These are phyloP conservation scores for Chalciporus sphaerocephalus DNA, from an alignment of 768 basidiomycete species.

Conservation along the genomic window DNA sequence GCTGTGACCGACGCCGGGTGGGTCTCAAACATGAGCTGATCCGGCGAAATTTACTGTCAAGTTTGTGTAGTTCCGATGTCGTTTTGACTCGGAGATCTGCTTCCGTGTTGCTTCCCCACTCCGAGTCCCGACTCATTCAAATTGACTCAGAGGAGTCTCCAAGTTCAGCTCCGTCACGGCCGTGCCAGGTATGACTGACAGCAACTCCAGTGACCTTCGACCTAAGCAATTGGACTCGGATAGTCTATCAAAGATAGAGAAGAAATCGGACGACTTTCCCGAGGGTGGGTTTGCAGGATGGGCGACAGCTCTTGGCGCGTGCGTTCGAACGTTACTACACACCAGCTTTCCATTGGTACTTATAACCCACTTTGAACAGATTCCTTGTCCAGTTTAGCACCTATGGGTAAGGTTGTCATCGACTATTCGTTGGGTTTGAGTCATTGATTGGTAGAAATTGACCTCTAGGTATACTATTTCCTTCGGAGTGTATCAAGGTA, in stretches of 20 bases:
- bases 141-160: background rate
- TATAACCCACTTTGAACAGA: slow-evolving; percentile 15
- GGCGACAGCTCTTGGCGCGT: slow-evolving; percentile 32
- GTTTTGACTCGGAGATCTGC: no score
- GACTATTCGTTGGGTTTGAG: background rate
- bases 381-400: slow-evolving; percentile 39
- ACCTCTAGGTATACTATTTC: slow-evolving; percentile 33
- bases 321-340: background rate
- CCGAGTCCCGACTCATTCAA: background rate
- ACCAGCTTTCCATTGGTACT: background rate
- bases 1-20: no score
- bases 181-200: background rate
- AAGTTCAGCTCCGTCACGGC: background rate
- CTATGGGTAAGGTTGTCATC: slow-evolving; percentile 28
- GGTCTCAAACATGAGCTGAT: no score
- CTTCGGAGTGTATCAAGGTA: slow-evolving; percentile 44
- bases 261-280: slow-evolving; percentile 12
- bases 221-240: background rate
- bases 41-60: no score
- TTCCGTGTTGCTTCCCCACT: no score
- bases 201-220: background rate
- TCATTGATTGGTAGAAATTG: background rate
- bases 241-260: background rate
- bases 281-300: slow-evolving; percentile 31
- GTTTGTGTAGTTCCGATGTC: no score